These are phyloP conservation scores for Fusarium chuoi DNA, from an alignment of 2,329 filamentous ascomycete species.

Conservation along the genomic window DNA sequence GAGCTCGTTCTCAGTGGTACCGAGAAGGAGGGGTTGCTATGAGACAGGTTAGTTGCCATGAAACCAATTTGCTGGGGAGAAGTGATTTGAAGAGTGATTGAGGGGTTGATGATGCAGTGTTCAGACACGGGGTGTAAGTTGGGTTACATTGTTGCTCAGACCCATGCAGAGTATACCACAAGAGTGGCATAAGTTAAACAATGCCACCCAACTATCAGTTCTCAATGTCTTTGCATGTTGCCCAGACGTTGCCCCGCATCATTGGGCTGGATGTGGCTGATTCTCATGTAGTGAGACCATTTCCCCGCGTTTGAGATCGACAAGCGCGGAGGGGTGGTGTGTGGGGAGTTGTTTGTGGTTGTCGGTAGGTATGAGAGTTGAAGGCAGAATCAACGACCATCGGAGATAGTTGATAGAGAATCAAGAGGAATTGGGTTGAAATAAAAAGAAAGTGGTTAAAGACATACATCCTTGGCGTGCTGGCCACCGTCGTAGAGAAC, in stretches of 20 bases:
- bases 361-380: conserved; percentile 11
- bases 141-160: conserved; percentile 29
- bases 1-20: conserved; percentile 98
- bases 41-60: conserved; percentile 30
- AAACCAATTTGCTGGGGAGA: conserved; percentile 18
- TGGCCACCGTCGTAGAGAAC: conserved; percentile 92
- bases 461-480: conserved; percentile 84
- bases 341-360: conserved; percentile 27
- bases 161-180: conserved; percentile 26
- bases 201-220: conserved; percentile 19
- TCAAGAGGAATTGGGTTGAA: background rate
- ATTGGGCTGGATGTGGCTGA: conserved; percentile 37
- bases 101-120: conserved; percentile 9
- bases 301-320: conserved; percentile 47
- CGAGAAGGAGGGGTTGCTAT: conserved; percentile 82
- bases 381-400: conserved; percentile 19
- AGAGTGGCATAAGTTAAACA: conserved; percentile 6
- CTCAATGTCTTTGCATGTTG: conserved; percentile 9
- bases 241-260: conserved; percentile 39
- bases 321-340: conserved; percentile 29
- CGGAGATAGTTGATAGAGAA: conserved; percentile 5
- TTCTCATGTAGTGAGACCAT: conserved; percentile 30
- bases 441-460: conserved; percentile 4
- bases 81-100: background rate
- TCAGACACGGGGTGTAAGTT: conserved; percentile 15